phyloP scores from a whole-genome alignment of 495 filamentous ascomycete genomes.

The Patellaria atrata region DNA sequence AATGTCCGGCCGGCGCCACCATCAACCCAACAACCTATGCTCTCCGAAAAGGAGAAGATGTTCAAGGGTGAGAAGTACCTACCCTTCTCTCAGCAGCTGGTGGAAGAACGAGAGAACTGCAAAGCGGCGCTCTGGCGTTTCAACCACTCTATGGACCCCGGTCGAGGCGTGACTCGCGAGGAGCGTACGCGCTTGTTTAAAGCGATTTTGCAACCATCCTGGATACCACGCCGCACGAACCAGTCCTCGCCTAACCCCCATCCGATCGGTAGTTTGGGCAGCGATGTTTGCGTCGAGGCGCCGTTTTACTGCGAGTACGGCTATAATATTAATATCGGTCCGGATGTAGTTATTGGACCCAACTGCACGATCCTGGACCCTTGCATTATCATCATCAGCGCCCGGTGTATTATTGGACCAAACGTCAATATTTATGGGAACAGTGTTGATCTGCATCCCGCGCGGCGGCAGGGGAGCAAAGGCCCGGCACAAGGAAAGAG shows the following conservation, averaged over 20 bases:
- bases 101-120: conserved; percentile 77
- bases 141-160: conserved; percentile 77
- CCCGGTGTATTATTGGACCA: conserved; percentile 66
- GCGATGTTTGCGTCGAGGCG: conserved; percentile 66
- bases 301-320: conserved; percentile 94
- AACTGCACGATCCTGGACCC: conserved; percentile 84
- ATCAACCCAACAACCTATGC: conserved; percentile 27
- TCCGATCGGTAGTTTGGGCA: conserved; percentile 37
- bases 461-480: conserved; percentile 56
- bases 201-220: conserved; percentile 41
- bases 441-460: conserved; percentile 61
- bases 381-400: conserved; percentile 57
- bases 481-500: conserved; percentile 57
- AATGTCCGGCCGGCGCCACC: conserved; percentile 19
- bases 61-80: conserved; percentile 66
- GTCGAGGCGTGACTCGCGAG: conserved; percentile 54
- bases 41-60: conserved; percentile 89
- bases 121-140: conserved; percentile 73
- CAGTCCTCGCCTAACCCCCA: background rate
- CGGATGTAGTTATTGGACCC: conserved; percentile 71
- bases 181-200: conserved; percentile 71
- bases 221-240: conserved; percentile 4
- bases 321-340: conserved; percentile 81
- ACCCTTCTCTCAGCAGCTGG: conserved; percentile 60
- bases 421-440: conserved; percentile 75